Percentiles rank a stretch among this genome's conserved stretches.
phyloP scores from a whole-genome alignment of 257 asterid genomes.

The Nicotiana undulata region DNA sequence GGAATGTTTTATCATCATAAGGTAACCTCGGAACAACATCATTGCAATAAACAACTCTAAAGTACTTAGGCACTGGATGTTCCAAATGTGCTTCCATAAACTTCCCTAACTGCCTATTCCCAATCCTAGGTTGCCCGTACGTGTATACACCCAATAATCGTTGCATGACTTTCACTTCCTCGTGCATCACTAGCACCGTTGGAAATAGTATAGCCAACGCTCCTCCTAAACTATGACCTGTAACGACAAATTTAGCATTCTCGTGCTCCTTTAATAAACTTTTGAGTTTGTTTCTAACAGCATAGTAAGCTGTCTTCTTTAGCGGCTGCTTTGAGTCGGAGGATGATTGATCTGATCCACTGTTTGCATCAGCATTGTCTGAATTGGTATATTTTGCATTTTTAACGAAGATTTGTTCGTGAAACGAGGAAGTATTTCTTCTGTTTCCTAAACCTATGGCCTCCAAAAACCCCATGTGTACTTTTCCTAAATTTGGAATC shows the following conservation, averaged over 20 bases:
- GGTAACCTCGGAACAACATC: slow-evolving; percentile 94
- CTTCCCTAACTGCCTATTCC: slow-evolving; percentile 47
- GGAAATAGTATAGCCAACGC: slow-evolving; percentile 88
- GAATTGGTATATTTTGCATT: not conserved
- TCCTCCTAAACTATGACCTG: slow-evolving; percentile 95
- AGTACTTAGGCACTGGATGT: slow-evolving; percentile 49
- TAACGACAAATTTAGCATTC: slow-evolving; percentile 63
- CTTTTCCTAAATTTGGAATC: slow-evolving; percentile 66
- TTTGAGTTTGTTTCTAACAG: slow-evolving; percentile 47
- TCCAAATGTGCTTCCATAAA: slow-evolving; percentile 58
- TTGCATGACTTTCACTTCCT: slow-evolving; percentile 50
- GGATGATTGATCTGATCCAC: not conserved
- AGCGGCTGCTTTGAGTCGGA: slow-evolving; percentile 1
- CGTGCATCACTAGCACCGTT: slow-evolving; percentile 48
- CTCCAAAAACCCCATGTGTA: slow-evolving; percentile 90
- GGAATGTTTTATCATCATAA: slow-evolving; percentile 66
- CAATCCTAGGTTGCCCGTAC: slow-evolving; percentile 84
- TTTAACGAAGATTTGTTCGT: slow-evolving; percentile 18
- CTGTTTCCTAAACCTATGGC: slow-evolving; percentile 91
- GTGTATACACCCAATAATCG: slow-evolving; percentile 58
- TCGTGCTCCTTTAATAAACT: slow-evolving; percentile 47
- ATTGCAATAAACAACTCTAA: slow-evolving; percentile 70
- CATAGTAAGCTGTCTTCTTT: slow-evolving; percentile 47
- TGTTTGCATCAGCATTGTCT: slow-evolving; percentile 8
- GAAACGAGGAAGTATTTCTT: slow-evolving; percentile 43